Conservation (phyloP, 441 rosid species). For the Melastoma candidum region DNA sequence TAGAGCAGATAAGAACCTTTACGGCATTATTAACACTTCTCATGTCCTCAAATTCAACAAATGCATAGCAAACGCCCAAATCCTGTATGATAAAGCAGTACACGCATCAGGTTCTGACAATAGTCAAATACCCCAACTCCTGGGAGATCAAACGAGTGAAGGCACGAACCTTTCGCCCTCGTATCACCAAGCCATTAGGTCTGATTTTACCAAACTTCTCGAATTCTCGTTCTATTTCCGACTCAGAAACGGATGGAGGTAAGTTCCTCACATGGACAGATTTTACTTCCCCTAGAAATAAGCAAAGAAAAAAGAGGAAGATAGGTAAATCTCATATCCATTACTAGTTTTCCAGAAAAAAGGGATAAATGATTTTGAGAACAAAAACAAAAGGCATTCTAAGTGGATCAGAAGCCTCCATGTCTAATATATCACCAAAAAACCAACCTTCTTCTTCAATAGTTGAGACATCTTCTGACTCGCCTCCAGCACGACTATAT, state of each 20-base stretch:
- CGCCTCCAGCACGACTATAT: constrained; percentile 29
- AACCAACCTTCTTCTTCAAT: constrained; percentile 44
- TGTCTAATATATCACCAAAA: background rate
- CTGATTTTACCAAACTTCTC: constrained; percentile 46
- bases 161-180: constrained; percentile 52
- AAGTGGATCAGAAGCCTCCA: no score
- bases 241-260: constrained; percentile 38
- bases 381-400: no score
- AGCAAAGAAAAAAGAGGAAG: constrained; percentile 6
- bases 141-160: constrained; percentile 4
- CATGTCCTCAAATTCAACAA: constrained; percentile 69
- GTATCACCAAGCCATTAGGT: constrained; percentile 53
- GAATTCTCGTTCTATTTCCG: constrained; percentile 70
- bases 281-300: constrained; percentile 44
- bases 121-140: background rate
- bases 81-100: constrained; percentile 34
- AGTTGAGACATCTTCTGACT: constrained; percentile 31
- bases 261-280: constrained; percentile 64
- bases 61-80: constrained; percentile 66
- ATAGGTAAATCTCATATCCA: no score
- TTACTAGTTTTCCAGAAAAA: no score
- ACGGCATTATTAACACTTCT: constrained; percentile 43
- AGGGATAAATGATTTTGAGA: no score
- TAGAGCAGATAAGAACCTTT: constrained; percentile 27
- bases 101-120: background rate